phyloP scores from a whole-genome alignment of 495 filamentous ascomycete species.

The Penicillium lagena region DNA sequence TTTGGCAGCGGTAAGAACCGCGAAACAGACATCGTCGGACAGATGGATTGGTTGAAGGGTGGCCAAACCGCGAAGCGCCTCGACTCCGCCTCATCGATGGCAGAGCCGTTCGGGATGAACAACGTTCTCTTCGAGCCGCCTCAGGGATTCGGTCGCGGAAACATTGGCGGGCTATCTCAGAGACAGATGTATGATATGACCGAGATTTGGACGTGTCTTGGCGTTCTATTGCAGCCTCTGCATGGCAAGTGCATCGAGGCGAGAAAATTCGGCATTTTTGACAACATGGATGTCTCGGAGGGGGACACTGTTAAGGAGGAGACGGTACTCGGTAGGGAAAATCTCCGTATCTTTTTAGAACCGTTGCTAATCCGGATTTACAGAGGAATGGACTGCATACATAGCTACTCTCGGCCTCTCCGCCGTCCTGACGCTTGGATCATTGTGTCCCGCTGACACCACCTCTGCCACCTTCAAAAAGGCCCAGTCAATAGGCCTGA shows the following conservation, averaged over 20 bases:
- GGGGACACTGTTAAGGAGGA: slow-evolving; percentile 50
- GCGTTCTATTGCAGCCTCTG: slow-evolving; percentile 50
- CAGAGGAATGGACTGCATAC: slow-evolving; percentile 60
- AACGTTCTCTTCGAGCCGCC: slow-evolving; percentile 52
- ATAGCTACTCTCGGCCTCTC: slow-evolving; percentile 55
- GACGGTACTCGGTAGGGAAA: slow-evolving; percentile 42
- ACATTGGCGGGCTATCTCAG: slow-evolving; percentile 46
- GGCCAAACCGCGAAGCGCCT: slow-evolving; percentile 41
- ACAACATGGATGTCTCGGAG: slow-evolving; percentile 35
- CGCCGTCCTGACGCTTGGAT: slow-evolving; percentile 48
- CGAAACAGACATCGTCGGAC: slow-evolving; percentile 56
- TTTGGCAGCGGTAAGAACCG: slow-evolving; percentile 55
- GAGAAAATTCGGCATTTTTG: slow-evolving; percentile 50
- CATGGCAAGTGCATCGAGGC: slow-evolving; percentile 52
- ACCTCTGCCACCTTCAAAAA: slow-evolving; percentile 41
- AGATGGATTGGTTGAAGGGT: slow-evolving; percentile 60
- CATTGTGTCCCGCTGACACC: slow-evolving; percentile 35
- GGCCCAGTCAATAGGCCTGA: slow-evolving; percentile 49
- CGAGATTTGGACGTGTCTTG: slow-evolving; percentile 61
- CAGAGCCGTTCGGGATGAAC: slow-evolving; percentile 44
- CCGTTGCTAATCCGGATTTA: slow-evolving; percentile 20
- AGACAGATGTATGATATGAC: slow-evolving; percentile 59
- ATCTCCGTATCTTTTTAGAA: not conserved
- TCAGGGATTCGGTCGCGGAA: slow-evolving; percentile 53
- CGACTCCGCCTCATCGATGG: slow-evolving; percentile 24